A percentile compares a stretch with the other conserved stretches of the same genome.
phyloP scores from a whole-genome alignment of 1,284 basidiomycete genomes.

The Termitomyces sp. region DNA sequence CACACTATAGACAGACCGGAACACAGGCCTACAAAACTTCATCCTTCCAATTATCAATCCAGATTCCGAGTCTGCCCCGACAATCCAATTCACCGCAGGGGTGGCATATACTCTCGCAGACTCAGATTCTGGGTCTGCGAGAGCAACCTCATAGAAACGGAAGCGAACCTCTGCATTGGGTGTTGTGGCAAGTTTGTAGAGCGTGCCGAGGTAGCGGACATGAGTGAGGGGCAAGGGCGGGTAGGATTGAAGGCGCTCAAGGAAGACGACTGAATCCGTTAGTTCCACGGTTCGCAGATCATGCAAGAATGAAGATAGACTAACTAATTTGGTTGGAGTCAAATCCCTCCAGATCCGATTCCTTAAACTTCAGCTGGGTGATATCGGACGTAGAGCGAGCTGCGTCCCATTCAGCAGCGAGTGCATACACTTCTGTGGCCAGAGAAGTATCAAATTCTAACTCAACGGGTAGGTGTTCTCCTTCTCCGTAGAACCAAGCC shows the following conservation, averaged over 20 bases:
- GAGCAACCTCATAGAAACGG: constrained; percentile 64
- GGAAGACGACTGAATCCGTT: constrained; percentile 55
- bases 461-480: constrained; percentile 70
- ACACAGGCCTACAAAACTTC: constrained; percentile 76
- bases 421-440: constrained; percentile 61
- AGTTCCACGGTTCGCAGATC: background rate
- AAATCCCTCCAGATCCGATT: constrained; percentile 51
- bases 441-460: constrained; percentile 82
- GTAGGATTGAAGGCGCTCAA: constrained; percentile 62
- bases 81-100: constrained; percentile 62
- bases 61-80: constrained; percentile 49
- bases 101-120: constrained; percentile 45
- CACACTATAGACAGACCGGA: constrained; percentile 52
- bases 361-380: constrained; percentile 45
- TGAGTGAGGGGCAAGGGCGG: constrained; percentile 51
- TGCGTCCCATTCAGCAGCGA: constrained; percentile 76
- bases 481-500: constrained; percentile 87
- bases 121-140: constrained; percentile 45
- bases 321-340: constrained; percentile 66
- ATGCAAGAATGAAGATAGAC: constrained; percentile 8
- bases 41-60: constrained; percentile 68
- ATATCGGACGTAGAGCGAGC: constrained; percentile 47
- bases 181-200: constrained; percentile 51
- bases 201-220: constrained; percentile 46
- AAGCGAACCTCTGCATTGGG: constrained; percentile 70